A percentile compares a stretch with the other conserved stretches of the same genome.
Evolutionary conservation across 768 basidiomycete species (phyloP).

Genomic region (Boletus eberwhitei): DNA sequence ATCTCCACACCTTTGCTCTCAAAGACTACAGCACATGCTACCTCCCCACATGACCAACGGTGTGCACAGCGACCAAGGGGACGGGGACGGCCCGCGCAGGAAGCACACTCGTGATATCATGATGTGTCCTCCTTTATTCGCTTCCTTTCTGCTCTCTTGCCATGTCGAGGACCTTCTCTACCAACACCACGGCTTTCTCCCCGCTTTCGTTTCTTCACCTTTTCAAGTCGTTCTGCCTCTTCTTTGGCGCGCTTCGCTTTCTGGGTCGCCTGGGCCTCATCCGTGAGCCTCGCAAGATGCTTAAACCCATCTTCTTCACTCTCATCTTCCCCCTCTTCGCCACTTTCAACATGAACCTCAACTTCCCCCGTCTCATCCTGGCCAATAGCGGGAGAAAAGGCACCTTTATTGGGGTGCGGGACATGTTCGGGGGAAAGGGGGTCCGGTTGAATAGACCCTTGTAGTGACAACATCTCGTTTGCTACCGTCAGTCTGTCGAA

Average conservation of each 20-base stretch:
- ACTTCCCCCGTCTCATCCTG: conserved; percentile 20
- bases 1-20: neutral
- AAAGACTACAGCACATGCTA: neutral
- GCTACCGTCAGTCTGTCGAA: conserved; percentile 72
- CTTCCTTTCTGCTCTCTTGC: conserved; percentile 14
- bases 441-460: conserved; percentile 77
- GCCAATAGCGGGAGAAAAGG: neutral
- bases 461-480: conserved; percentile 89
- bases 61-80: neutral
- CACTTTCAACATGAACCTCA: conserved; percentile 4
- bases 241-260: conserved; percentile 26
- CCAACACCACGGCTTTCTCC: conserved; percentile 17
- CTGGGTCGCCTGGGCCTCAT: conserved; percentile 27
- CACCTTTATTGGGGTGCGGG: conserved; percentile 24
- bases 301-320: conserved; percentile 33
- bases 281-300: conserved; percentile 29
- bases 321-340: conserved; percentile 15
- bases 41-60: neutral
- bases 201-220: conserved; percentile 31
- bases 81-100: neutral
- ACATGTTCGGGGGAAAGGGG: conserved; percentile 67
- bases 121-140: conserved; percentile 7
- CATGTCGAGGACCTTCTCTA: conserved; percentile 3
- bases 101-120: conserved; percentile 3
- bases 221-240: conserved; percentile 26